These are phyloP conservation scores for Micromonas pusilla DNA, from an alignment of 139 green algal genomes.

Conservation along the genomic window DNA sequence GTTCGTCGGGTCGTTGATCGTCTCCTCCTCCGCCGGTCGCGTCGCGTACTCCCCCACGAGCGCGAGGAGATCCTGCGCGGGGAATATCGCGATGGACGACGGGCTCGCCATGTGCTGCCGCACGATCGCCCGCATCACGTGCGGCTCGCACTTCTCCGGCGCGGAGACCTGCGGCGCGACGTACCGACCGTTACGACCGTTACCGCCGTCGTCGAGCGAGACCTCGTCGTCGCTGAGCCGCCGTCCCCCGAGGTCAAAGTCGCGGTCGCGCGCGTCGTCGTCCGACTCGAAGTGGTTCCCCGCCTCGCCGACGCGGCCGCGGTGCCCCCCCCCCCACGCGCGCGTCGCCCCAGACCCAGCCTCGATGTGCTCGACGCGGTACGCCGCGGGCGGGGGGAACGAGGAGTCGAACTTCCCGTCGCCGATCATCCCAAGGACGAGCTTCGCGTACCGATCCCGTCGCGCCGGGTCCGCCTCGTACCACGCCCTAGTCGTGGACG, in stretches of 20 bases:
- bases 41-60: conserved; percentile 31
- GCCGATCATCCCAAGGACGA: conserved; percentile 22
- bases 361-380: neutral
- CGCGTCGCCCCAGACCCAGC: too few species aligned
- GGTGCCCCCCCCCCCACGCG: too few species aligned
- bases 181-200: too few species aligned
- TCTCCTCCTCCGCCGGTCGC: conserved; percentile 68
- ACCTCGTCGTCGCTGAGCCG: neutral
- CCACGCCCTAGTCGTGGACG: conserved; percentile 72
- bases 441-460: conserved; percentile 64
- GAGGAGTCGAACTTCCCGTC: neutral
- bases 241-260: neutral
- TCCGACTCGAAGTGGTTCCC: too few species aligned
- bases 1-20: conserved; percentile 95
- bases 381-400: neutral
- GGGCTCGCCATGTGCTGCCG: conserved; percentile 77
- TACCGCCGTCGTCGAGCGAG: neutral
- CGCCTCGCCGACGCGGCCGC: too few species aligned
- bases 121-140: conserved; percentile 68
- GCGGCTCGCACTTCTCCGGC: conserved; percentile 57
- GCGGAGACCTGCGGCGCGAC: conserved; percentile 33
- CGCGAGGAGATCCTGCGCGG: conserved; percentile 71
- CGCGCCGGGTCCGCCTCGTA: conserved; percentile 70
- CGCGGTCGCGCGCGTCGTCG: too few species aligned
- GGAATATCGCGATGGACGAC: conserved; percentile 75